Base-by-base conservation (phyloP, 1,139 yeast genomes). In the Pichia sp. region DNA sequence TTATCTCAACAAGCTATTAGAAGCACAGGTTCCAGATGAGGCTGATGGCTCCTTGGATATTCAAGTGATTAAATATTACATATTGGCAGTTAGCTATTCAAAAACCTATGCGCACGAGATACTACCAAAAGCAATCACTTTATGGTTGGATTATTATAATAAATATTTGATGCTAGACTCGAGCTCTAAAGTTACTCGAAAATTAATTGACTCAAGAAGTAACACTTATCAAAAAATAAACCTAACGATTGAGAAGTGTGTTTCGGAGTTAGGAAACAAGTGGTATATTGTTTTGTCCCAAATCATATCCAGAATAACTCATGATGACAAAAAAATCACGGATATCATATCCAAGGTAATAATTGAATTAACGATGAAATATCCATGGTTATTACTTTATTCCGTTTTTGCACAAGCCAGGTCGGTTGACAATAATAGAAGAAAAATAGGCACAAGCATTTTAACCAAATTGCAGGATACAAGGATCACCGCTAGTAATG, bases 211-310 rank as follows among this genome's bases (percentile, higher is more conserved):
- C 10, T 12, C 36, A 8, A 54, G 59, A 45, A 44, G 45, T 10
- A 51, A 49, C 9, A 49, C 27, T 14, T 58, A 58, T 27, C 48
- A 48, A 17, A 55, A 55, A 20, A 44, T 59, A 2, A 59, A 58
- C 33, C 31, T 51, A 10, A 8, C 51, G 4, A 47, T 57, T 20
- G 55, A 55, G 41, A 59, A 58, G 12, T 63, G 64, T 16, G 73
- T 73, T 16, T 73, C 71, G 14, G 76, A 85, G 31, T 88, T 90
- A 1, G 76, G 74, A 2, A 81, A 79, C 62, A 84, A 83, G 49
- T 89, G 97, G 87, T 92, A 88, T 66, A 79, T 93, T 1, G 95
- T 92, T 0, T 75, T 93, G 33, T 88, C 98, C 0, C 98, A 93
- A 68, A 71, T 95, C 42, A 71, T 93, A 14, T 90, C 97, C 1